Base-by-base conservation (phyloP, 2,329 filamentous ascomycete species). In the Ascochyta fabae region DNA sequence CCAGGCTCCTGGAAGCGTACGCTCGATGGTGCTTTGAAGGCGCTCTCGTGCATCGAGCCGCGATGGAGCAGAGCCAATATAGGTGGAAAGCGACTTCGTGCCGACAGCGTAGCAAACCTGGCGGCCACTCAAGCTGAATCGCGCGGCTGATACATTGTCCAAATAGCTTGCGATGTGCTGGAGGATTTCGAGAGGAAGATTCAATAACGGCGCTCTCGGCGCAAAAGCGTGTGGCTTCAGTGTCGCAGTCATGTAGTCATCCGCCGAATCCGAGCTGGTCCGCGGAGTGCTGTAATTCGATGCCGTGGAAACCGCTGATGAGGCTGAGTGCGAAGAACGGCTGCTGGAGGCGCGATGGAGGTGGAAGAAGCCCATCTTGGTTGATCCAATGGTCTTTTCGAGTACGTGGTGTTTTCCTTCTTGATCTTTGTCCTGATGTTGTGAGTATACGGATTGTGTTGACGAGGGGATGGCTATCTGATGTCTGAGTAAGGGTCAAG, bases 1-100 rank as follows among this genome's bases (percentile, higher is more conserved):
- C 69, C 69, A 74, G 47, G 69, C 61, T 1, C 61, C 62, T 1
- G 70, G 69, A 36, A 74, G 71, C 1, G 71, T 70, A 8, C 70
- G 67, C 48, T 74, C 71, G 13, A 74, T 62, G 6, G 72, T 64
- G 1, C 50, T 55, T 45, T 67, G 64, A 31, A 70, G 66, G 2
- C 58, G 64, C 13, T 61, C 43, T 1, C 71, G 56, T 26, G 62
- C 65, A 15, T 69, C 61, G 29, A 67, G 60, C 0, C 60, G 67
- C 12, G 53, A 56, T n/a, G 47, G 52, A 2, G 56, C 50, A 3
- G 47, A 45, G 5, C 56, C 31, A 15, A 74, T 57, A 29, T 66
- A 61, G 3, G 36, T 36, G 2, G 58, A 45, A 2, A 73, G 61
- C 3, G 59, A 60, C 1, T 59, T 41, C 1, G 61, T 68, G 27